Base-by-base conservation (phyloP, 352 stramenopile species). In the Globisporangium sylvaticum region DNA sequence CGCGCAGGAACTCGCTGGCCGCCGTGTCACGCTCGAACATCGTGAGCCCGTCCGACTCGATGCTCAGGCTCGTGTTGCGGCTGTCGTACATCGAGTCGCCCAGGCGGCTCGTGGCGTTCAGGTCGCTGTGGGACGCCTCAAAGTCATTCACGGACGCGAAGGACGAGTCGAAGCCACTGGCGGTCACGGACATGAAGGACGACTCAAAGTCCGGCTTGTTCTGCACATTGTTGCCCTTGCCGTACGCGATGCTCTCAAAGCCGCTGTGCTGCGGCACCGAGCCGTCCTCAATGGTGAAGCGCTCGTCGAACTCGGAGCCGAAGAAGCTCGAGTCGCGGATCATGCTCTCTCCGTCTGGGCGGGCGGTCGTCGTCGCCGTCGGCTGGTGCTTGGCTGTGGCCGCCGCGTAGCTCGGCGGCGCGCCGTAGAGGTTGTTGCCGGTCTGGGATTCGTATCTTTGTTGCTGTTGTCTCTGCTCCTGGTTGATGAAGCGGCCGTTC, bases 1-100 rank as follows among this genome's bases (percentile, higher is more conserved):
- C 69, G 67, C 74, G 56, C 62, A 80, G 63, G 58, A 77, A 50
- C 44, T 83, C 76, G 55, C 72, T 81, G 4, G 71, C 76, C 20
- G 68, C 73, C 2, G 73, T 83, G 54, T 80, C 66, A 39, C 76
- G 72, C 55, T 69, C 32, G 15, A 57, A 65, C 39, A 75, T 77
- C 62, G 69, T n/a, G 2, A 65, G 48, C 12, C 60, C 70, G n/a
- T 79, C 46, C 20, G 73, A 80, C 44, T 56, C 53, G 31, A 78
- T 67, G 52, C 74, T 78, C 57, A 67, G 57, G 56, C 62, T 73
- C 34, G 64, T 65, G 60, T 65, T 71, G 46, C 62, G 62, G 20
- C 29, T 27, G 34, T 48, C 22, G 48, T 22, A 52, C 61, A 39
- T 48, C 24, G 61, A 66, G n/a, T 32, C 29, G 59, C 52, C 48